Evolutionary conservation across 257 asterid genomes (phyloP).

Genomic region (Lantana camara): DNA sequence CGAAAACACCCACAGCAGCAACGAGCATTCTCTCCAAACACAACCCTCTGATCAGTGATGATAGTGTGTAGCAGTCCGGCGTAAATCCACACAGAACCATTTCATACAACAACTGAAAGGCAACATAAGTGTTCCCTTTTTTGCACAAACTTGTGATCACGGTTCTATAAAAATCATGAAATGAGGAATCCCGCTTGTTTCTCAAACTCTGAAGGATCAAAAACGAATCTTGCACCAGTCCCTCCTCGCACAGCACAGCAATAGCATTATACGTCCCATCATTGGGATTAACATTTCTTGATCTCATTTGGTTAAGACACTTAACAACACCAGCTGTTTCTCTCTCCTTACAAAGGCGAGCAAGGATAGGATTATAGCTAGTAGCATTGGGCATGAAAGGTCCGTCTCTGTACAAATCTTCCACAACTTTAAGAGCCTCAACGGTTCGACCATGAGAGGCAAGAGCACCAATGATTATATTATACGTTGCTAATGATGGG

Average conservation of each 20-base stretch:
- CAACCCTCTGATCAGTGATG: constrained; percentile 78
- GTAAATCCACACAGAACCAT: constrained; percentile 59
- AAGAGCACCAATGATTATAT: constrained; percentile 68
- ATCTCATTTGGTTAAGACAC: constrained; percentile 66
- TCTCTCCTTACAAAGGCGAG: constrained; percentile 62
- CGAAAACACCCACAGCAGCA: constrained; percentile 62
- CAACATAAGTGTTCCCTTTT: constrained; percentile 71
- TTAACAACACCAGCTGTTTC: constrained; percentile 55
- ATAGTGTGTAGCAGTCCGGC: constrained; percentile 84
- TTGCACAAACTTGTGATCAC: constrained; percentile 72
- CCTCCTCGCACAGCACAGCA: constrained; percentile 71
- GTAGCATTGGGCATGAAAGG: constrained; percentile 67
- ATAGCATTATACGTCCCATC: constrained; percentile 84
- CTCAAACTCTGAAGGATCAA: constrained; percentile 66
- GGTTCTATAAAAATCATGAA: constrained; percentile 56
- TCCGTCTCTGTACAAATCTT: constrained; percentile 59
- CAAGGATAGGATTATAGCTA: constrained; percentile 76
- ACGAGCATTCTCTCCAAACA: constrained; percentile 78
- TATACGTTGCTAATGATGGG: constrained; percentile 77
- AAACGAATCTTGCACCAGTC: constrained; percentile 67
- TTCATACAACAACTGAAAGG: constrained; percentile 65
- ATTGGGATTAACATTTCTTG: constrained; percentile 55
- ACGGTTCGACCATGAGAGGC: constrained; percentile 67
- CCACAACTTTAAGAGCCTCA: constrained; percentile 71
- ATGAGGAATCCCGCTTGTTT: constrained; percentile 44